A percentile compares a stretch with the other conserved stretches of the same genome.
Evolutionary conservation across 2,329 filamentous ascomycete species (phyloP).

Genomic region (Fusarium devonianum): DNA sequence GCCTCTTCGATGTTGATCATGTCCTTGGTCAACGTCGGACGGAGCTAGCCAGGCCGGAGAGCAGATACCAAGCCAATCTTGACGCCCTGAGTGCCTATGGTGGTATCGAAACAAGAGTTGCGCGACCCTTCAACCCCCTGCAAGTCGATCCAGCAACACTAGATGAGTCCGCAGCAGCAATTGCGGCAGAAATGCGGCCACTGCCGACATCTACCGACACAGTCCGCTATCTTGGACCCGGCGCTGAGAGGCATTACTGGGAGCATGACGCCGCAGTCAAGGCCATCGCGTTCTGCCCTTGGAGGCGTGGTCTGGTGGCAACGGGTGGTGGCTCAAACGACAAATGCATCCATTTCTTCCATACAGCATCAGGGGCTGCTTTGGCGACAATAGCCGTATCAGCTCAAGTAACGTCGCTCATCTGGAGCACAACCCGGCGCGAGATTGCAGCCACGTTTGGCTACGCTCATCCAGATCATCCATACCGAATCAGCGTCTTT

Average conservation of each 20-base stretch:
- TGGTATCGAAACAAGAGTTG: constrained; percentile 23
- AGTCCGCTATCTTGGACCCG: constrained; percentile 58
- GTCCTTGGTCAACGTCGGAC: constrained; percentile 51
- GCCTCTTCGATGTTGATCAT: constrained; percentile 75
- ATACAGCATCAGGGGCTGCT: constrained; percentile 80
- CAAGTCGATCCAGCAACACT: neutral
- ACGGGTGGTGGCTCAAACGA: constrained; percentile 95
- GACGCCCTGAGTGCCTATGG: constrained; percentile 14
- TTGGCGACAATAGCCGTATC: constrained; percentile 91
- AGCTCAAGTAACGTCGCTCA: constrained; percentile 89
- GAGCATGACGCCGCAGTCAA: constrained; percentile 88
- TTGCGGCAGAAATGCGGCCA: constrained; percentile 40
- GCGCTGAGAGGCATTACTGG: constrained; percentile 75
- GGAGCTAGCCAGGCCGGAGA: constrained; percentile 1
- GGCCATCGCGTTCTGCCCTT: constrained; percentile 95
- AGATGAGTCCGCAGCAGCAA: constrained; percentile 9
- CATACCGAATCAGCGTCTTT: constrained; percentile 89
- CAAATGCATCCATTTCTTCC: constrained; percentile 95
- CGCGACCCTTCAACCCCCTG: constrained; percentile 1
- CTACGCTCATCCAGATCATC: constrained; percentile 89
- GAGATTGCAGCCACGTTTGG: constrained; percentile 96
- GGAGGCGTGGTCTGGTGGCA: constrained; percentile 85
- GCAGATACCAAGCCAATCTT: constrained; percentile 5
- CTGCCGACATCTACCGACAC: constrained; percentile 43
- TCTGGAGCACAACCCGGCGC: constrained; percentile 85